Evolutionary conservation across 2,329 filamentous ascomycete species (phyloP).

Genomic region (Ceratocystiopsis minuta): DNA sequence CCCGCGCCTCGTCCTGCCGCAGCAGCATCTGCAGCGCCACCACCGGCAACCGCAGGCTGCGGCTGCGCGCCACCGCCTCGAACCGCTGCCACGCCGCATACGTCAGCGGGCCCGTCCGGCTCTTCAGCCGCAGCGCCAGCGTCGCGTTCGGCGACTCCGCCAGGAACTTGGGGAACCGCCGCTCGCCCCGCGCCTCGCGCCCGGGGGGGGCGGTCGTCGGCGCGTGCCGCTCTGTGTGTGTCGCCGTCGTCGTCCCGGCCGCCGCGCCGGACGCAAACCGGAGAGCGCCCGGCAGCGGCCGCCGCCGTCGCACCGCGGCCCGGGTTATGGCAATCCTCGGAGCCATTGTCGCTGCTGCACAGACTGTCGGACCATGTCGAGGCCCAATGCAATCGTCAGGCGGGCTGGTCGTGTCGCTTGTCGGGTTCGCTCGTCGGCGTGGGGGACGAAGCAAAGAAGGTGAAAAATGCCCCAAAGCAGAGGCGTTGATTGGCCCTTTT

Average conservation of each 20-base stretch:
- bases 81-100: slow-evolving; percentile 8
- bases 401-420: no score
- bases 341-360: slow-evolving; percentile 10
- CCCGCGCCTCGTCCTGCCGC: slow-evolving; percentile 9
- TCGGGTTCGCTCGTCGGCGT: no score
- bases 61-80: slow-evolving; percentile 8
- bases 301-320: slow-evolving; percentile 2
- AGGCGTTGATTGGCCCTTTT: not conserved
- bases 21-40: slow-evolving; percentile 12
- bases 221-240: not conserved
- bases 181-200: not conserved
- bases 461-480: not conserved
- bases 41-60: slow-evolving; percentile 12
- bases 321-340: slow-evolving; percentile 10
- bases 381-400: no score
- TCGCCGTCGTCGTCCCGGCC: not conserved
- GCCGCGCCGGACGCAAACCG: not conserved
- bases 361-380: not conserved
- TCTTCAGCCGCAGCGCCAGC: slow-evolving; percentile 6
- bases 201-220: not conserved
- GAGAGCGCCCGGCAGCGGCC: not conserved
- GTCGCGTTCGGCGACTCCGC: slow-evolving; percentile 8
- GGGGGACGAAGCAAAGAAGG: not conserved
- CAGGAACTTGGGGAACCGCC: slow-evolving; percentile 7
- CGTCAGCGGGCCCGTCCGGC: slow-evolving; percentile 4